These are phyloP conservation scores for Didymella pomorum DNA, from an alignment of 2,329 filamentous ascomycete genomes.

Conservation along the genomic window DNA sequence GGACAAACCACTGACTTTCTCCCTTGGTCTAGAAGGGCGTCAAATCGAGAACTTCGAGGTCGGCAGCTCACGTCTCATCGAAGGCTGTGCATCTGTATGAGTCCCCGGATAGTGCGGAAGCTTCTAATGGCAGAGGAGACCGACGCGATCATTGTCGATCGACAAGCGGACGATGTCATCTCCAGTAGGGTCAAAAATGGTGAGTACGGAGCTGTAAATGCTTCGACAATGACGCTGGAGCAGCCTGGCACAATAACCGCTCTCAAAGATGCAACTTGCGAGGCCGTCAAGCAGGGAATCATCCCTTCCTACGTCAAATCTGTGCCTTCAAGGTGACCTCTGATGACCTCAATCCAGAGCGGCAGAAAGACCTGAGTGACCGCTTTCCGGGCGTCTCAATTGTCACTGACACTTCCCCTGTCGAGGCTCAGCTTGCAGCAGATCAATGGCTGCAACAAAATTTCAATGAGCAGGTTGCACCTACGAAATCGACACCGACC, in stretches of 20 bases:
- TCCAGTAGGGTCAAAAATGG: background rate
- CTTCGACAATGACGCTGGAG: background rate
- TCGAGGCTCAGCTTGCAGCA: background rate
- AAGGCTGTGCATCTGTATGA: no score
- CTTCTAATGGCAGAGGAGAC: no score
- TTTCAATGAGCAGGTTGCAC: background rate
- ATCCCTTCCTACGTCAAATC: conserved; percentile 3
- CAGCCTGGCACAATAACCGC: background rate
- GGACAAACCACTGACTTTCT: no score
- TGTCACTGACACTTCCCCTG: background rate
- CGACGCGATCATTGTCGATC: no score
- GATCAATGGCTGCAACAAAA: background rate
- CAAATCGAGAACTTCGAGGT: no score
- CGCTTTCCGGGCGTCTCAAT: conserved; percentile 7
- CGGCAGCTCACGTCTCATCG: no score
- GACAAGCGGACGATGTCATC: no score
- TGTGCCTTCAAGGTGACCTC: background rate
- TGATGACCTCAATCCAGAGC: background rate
- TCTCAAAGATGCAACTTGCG: background rate
- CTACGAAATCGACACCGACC: background rate
- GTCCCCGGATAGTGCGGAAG: no score
- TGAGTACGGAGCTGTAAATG: no score
- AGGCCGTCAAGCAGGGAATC: background rate
- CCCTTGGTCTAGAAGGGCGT: no score
- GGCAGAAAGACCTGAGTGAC: background rate